Conservation (phyloP, 1,139 yeast species). For the Arxiozyma slooffiae region DNA sequence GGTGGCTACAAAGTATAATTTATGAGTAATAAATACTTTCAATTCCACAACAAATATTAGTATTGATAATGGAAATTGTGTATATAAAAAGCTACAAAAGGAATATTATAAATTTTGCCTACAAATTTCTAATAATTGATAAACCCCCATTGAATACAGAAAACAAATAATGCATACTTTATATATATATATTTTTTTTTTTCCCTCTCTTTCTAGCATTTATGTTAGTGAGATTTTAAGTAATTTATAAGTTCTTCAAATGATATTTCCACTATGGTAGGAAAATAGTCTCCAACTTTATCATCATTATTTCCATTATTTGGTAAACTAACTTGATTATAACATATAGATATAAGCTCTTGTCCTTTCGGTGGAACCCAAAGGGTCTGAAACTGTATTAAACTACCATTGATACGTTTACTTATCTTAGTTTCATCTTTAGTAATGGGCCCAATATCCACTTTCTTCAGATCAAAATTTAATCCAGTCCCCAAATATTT, state of each 20-base stretch:
- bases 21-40: neutral
- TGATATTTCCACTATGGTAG: neutral
- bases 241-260: neutral
- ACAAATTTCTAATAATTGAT: neutral
- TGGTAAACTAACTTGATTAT: neutral
- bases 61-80: neutral
- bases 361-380: conserved; percentile 13
- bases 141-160: too few relatives aligned
- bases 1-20: neutral
- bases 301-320: neutral
- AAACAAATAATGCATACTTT: too few relatives aligned
- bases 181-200: too few relatives aligned
- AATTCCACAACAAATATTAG: too few relatives aligned
- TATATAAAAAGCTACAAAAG: neutral
- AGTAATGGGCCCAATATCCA: conserved; percentile 20
- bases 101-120: neutral
- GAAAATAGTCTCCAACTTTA: neutral
- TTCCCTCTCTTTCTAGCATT: neutral
- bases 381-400: conserved; percentile 14
- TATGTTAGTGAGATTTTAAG: neutral
- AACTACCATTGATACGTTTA: conserved; percentile 8
- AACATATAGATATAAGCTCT: conserved; percentile 12
- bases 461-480: conserved; percentile 38
- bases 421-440: conserved; percentile 1
- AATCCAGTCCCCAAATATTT: conserved; percentile 56